Evolutionary conservation across 768 basidiomycete genomes (phyloP), one percentile per base, ranked within the genome.

Genomic region (Lactarius pseudohatsudake): DNA sequence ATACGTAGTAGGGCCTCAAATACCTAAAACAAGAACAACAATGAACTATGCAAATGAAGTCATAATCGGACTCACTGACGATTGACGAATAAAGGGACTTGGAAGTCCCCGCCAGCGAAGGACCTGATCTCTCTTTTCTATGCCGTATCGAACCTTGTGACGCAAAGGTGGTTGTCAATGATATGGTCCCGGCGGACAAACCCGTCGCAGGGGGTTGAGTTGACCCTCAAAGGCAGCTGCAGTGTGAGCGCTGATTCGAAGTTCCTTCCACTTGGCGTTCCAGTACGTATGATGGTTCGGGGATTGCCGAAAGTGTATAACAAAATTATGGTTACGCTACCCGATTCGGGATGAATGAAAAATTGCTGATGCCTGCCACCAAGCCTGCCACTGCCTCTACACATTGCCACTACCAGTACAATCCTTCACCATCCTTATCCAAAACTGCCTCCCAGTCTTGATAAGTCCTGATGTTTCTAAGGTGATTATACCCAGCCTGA

Each of bases 1-100:
- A 87, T 86, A 80, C 40, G 64, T 38, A 50, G 36, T 50, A 36
- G 66, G 43, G 43, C 67, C 26, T 26, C 22, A 32, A 56, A 53
- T 43, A 57, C 26, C 62, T 67, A 28, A 53, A 53, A 54, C 28
- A 41, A 57, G 59, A 32, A 20, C 4, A 45, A 63, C 16, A 61
- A 67, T 20, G 32, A 13, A 41, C 1, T 22, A 22, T 59, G 64
- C 20, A 59, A 47, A 5, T n/a, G 56, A 47, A 40, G 50, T 38
- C 4, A 45, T 22, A 10, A 7, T 28, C 45, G n/a, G 22, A 45
- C 30, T 32, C 34, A 50, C 56, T 20, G 56, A 30, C 55, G 32
- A 38, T 43, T 20, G 56, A 30, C 55, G 32, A 28, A n/a, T 28
- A 56, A 34, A 20, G 13, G 36, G 26, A 58, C 45, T 16, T 40